Conservation (phyloP, 2,329 filamentous ascomycete species). For the Cylindrodendrum hubeiense region DNA sequence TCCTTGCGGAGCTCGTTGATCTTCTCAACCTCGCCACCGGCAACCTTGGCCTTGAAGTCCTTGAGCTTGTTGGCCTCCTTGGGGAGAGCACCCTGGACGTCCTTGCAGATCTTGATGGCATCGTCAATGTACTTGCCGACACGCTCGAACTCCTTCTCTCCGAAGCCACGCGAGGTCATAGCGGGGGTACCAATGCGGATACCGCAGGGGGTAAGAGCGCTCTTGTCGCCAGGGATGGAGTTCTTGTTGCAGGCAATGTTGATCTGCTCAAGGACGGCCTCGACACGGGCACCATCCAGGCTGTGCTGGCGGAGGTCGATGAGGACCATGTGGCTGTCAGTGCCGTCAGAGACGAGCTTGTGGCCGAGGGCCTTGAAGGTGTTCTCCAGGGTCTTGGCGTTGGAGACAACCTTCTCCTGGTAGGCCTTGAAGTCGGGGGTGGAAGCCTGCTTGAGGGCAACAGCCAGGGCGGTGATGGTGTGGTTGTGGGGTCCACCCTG, state of each 20-base stretch:
- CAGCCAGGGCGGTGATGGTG: constrained; percentile 96
- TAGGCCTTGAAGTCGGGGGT: constrained; percentile 93
- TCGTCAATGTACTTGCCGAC: constrained; percentile 92
- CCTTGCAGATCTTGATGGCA: constrained; percentile 89
- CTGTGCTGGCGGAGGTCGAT: constrained; percentile 89
- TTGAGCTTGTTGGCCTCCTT: constrained; percentile 99
- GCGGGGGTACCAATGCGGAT: constrained; percentile 96
- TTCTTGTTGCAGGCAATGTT: constrained; percentile 99
- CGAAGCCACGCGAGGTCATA: constrained; percentile 97
- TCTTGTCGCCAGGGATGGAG: constrained; percentile 97
- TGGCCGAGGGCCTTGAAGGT: constrained; percentile 90
- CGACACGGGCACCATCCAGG: constrained; percentile 94
- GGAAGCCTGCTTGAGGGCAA: constrained; percentile 94
- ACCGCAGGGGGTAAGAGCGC: constrained; percentile 92
- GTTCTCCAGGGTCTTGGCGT: constrained; percentile 90
- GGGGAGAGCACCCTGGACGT: constrained; percentile 85
- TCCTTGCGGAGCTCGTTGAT: constrained; percentile 90
- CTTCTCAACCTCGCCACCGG: constrained; percentile 80
- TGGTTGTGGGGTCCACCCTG: constrained; percentile 99
- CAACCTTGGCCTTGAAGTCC: constrained; percentile 97
- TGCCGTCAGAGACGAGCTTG: constrained; percentile 95
- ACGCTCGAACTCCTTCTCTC: constrained; percentile 90
- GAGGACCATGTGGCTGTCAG: constrained; percentile 97
- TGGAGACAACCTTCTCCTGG: constrained; percentile 91
- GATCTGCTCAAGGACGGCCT: constrained; percentile 96